Base-by-base conservation (phyloP, 2,329 filamentous ascomycete species). In the Venturia carpophila region DNA sequence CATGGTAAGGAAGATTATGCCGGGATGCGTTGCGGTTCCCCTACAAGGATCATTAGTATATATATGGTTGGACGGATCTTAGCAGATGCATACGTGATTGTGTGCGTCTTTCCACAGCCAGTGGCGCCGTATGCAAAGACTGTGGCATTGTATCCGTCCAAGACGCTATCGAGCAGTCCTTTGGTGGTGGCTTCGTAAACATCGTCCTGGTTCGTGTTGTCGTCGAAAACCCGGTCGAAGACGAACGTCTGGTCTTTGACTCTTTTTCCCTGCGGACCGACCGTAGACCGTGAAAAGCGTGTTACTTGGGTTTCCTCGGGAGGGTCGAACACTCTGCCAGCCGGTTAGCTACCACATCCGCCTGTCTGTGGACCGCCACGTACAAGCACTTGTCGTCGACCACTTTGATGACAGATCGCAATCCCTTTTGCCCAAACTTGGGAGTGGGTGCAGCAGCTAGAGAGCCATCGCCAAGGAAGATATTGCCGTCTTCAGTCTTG, bases 1-100 rank as follows among this genome's bases (percentile, higher is more conserved):
- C 92, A 99, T 99, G 0, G 94, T 97, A 71, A 99, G 79, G 78
- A 97, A 99, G 74, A 99, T 99, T 72, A 99, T 97, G 66, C 94
- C 94, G 0, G 94, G 94, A 72, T 96, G 89, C 74, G 96, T 90
- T 1, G 91, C 79, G 0, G 93, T 97, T 69, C 94, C 94, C 52
- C 76, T 78, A 65, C 49, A 4, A 19, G 10, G 13, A 34, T 37
- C 3, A 55, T 60, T 62, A 65, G 47, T 27, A 21, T 60, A 24
- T 17, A 34, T 21, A 19, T 19, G 43, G n/a, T 34, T 45, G 39
- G 64, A 5, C 10, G 37, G 62, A n/a, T 45, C 42, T n/a, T 30
- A 27, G 13, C 2, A 65, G 17, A 39, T 11, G 72, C 72, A 39
- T 74, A 79, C 71, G 79, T 81, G 72, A 99, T 99, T 11, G 94